Evolutionary conservation across 176 grass and related monocot genomes (phyloP).

Genomic region (Tillandsia leiboldiana): DNA sequence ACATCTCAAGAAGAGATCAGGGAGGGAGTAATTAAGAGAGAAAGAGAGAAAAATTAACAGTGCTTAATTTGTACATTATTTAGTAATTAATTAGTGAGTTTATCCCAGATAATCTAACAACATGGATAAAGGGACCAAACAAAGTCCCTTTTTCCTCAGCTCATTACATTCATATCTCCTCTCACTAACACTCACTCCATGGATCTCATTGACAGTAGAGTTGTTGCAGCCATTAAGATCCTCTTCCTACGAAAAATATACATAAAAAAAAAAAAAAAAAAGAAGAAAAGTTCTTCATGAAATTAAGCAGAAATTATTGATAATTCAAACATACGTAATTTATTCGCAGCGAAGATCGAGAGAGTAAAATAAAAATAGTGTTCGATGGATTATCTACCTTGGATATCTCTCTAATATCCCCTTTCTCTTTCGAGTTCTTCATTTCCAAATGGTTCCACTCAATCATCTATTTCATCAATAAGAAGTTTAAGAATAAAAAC

Average conservation of each 20-base stretch:
- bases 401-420: background rate
- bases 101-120: slow-evolving; percentile 16
- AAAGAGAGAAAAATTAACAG: too few relatives aligned
- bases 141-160: slow-evolving; percentile 64
- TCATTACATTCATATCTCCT: slow-evolving; percentile 31
- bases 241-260: background rate
- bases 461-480: background rate
- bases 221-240: background rate
- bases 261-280: too few relatives aligned
- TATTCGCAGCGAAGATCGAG: background rate
- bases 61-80: too few relatives aligned
- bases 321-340: background rate
- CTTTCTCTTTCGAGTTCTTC: background rate
- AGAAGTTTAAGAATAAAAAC: too few relatives aligned
- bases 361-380: background rate
- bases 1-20: background rate
- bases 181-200: slow-evolving; percentile 4
- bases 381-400: background rate
- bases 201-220: background rate
- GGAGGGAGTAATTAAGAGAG: background rate
- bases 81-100: background rate
- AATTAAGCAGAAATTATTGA: too few relatives aligned
- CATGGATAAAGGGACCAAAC: slow-evolving; percentile 78
- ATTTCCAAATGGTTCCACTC: background rate
- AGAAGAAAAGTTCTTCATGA: too few relatives aligned